These are phyloP conservation scores for Cadophora sp. DNA, from an alignment of 2,329 filamentous ascomycete species.

Conservation along the genomic window DNA sequence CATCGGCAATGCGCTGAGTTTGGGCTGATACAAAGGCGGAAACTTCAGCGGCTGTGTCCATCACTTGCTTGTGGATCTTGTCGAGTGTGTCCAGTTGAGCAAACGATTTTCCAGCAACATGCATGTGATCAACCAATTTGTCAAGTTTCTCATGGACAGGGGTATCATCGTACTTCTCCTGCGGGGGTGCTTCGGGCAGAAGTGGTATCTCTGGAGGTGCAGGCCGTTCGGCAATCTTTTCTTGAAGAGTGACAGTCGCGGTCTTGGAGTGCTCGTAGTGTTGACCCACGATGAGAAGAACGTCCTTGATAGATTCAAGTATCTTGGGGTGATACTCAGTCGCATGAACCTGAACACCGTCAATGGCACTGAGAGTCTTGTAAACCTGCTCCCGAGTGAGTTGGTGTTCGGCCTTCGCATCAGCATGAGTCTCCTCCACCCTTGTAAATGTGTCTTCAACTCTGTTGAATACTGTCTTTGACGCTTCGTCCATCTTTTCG, in stretches of 20 bases:
- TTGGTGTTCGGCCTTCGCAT: constrained; percentile 80
- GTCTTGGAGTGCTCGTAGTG: constrained; percentile 89
- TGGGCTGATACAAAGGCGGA: constrained; percentile 81
- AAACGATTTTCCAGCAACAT: constrained; percentile 72
- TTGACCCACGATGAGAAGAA: constrained; percentile 81
- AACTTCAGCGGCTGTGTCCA: constrained; percentile 83
- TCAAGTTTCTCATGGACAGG: constrained; percentile 64
- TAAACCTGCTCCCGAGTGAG: constrained; percentile 82
- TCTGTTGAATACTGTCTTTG: constrained; percentile 82
- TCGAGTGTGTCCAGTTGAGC: constrained; percentile 83
- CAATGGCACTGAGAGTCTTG: constrained; percentile 75
- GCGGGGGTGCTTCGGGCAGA: constrained; percentile 55
- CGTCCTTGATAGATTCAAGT: constrained; percentile 82
- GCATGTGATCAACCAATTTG: constrained; percentile 67
- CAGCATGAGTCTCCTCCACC: constrained; percentile 76
- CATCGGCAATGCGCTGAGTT: constrained; percentile 75
- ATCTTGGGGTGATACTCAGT: constrained; percentile 88
- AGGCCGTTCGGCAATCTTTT: constrained; percentile 62
- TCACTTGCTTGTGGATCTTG: constrained; percentile 86
- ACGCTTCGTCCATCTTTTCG: constrained; percentile 87
- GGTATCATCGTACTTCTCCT: constrained; percentile 68
- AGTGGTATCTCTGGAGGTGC: constrained; percentile 62
- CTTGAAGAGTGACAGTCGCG: constrained; percentile 61
- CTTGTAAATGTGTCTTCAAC: constrained; percentile 81
- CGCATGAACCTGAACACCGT: constrained; percentile 78